Evolutionary conservation across 352 stramenopile genomes (phyloP), one percentile per base, ranked within the genome.

Genomic region (Phytophthora lateralis): DNA sequence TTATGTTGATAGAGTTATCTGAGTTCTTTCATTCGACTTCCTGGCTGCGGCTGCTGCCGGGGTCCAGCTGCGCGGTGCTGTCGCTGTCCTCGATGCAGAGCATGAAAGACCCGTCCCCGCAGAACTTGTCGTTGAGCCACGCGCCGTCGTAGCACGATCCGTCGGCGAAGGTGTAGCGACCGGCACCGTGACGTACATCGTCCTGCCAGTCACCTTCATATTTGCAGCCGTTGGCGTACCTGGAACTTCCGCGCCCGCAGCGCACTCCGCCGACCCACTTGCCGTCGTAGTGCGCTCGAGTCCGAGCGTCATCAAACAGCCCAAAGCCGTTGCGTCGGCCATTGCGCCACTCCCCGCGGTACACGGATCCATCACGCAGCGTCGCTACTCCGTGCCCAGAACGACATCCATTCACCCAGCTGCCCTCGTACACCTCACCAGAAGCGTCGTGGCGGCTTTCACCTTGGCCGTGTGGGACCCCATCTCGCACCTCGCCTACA

Each of bases 141-240:
- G 93, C 76, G 18, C 90, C 89, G 38, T 89, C 73, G 55, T 95
- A 96, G 48, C 91, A 86, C 20, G 84, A 91, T 11, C 84, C 63
- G 57, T 95, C 85, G 6, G 72, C 47, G 50, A 93, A 95, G 26
- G 65, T 82, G 63, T 88, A 95, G 37, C 81, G 69, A 0, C 90
- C 90, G 17, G 75, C 49, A 21, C 90, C 89, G 50, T 97, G 89
- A 55, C 86, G 82, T 37, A 82, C 66, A 69, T 95, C 85, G 60
- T 91, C 77, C 4, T 77, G 67, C 81, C 87, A 95, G 39, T 97
- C 74, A 24, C 90, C 90, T 57, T 95, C 78, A 63, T 96, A 97
- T 26, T 74, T 52, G 18, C 71, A 76, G 10, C 82, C 81, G 38
- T 85, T 89, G 24, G 82, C 78, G 50, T 88, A 90, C 6, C 57